phyloP scores from a whole-genome alignment of 225 moss, liverwort and hornwort genomes.

The Takakia lepidozioides region DNA sequence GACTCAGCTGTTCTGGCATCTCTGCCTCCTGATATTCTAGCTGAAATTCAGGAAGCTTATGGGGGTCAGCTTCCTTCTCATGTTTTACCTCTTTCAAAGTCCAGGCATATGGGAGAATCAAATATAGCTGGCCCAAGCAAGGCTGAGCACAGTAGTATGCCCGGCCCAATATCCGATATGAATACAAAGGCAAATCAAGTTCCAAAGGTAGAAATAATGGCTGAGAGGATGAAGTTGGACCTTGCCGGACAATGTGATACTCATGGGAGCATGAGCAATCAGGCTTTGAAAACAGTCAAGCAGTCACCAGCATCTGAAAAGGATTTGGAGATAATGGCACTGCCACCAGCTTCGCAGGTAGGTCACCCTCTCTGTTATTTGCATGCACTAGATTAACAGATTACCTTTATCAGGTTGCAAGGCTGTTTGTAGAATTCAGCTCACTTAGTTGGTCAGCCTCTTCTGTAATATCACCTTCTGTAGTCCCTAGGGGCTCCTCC shows the following conservation, averaged over 20 bases:
- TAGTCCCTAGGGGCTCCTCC: too few species aligned
- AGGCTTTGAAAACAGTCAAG: conserved; percentile 13
- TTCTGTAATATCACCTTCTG: too few species aligned
- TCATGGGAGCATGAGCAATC: neutral
- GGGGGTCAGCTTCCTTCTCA: conserved; percentile 32
- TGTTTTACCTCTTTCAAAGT: conserved; percentile 15
- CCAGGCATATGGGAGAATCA: too few species aligned
- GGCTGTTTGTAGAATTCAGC: too few species aligned
- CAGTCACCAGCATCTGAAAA: conserved; percentile 24
- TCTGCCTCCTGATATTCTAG: conserved; percentile 77
- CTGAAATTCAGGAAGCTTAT: conserved; percentile 66
- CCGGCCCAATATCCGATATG: neutral
- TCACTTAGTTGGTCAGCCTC: too few species aligned
- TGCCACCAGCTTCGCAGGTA: conserved; percentile 71
- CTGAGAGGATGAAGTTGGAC: conserved; percentile 4
- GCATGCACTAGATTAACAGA: too few species aligned
- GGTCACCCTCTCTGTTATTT: neutral
- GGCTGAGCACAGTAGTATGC: conserved; percentile 10
- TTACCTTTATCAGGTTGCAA: too few species aligned
- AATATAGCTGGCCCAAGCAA: conserved; percentile 18
- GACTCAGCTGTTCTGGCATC: conserved; percentile 72
- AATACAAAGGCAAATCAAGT: conserved; percentile 7
- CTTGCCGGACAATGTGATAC: neutral
- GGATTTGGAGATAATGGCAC: conserved; percentile 31
- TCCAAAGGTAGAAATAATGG: conserved; percentile 12